These are phyloP conservation scores for Herpetomonas samuelpessoai DNA, from an alignment of 208 protist species.

Conservation along the genomic window DNA sequence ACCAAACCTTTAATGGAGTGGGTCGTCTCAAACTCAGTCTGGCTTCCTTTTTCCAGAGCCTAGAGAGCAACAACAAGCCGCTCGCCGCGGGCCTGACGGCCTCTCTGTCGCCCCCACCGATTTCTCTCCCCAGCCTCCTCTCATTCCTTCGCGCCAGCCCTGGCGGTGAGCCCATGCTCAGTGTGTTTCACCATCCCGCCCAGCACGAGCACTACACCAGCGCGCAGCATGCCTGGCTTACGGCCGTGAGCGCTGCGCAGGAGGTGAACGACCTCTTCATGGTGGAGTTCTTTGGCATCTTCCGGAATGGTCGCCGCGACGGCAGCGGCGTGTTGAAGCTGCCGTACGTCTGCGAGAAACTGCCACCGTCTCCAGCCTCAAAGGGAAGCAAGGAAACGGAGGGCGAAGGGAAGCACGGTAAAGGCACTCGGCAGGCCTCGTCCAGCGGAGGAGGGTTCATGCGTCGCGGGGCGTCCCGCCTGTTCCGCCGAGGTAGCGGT, in stretches of 20 bases:
- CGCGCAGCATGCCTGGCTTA: background rate
- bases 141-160: background rate
- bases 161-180: background rate
- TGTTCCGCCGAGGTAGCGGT: no score
- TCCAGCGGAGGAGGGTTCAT: no score
- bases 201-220: background rate
- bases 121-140: background rate
- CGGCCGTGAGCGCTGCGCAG: background rate
- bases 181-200: conserved; percentile 6
- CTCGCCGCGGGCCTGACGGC: conserved; percentile 17
- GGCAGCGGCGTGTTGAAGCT: conserved; percentile 71
- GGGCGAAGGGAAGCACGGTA: background rate
- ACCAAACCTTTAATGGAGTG: conserved; percentile 59
- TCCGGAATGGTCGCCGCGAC: conserved; percentile 57
- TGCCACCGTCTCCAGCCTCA: background rate
- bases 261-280: conserved; percentile 2
- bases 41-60: conserved; percentile 34
- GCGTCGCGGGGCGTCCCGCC: no score
- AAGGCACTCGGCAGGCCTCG: no score
- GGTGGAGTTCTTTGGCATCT: conserved; percentile 82
- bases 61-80: conserved; percentile 20
- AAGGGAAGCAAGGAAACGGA: background rate
- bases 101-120: background rate
- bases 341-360: conserved; percentile 25
- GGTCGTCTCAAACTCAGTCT: conserved; percentile 46